Conservation (phyloP, 2,329 filamentous ascomycete genomes). For the Trichoderma sp. region DNA sequence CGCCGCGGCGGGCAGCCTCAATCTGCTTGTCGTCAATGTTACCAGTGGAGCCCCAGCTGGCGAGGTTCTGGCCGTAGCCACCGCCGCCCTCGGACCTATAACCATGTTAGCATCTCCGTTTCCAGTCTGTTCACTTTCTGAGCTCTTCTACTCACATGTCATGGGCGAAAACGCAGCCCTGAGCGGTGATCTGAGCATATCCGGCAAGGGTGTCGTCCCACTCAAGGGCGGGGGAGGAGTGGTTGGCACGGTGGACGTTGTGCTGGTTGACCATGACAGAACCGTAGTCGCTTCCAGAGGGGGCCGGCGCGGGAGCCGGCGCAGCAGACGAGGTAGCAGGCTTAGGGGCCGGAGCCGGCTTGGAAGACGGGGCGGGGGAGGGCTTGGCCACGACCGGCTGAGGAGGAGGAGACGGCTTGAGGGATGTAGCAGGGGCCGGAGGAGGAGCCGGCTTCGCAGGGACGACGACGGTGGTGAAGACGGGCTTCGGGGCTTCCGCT, state of each 20-base stretch:
- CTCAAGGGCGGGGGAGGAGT: conserved; percentile 65
- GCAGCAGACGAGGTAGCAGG: conserved; percentile 18
- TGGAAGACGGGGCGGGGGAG: background rate
- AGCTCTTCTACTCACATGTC: conserved; percentile 64
- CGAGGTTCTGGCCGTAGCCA: conserved; percentile 88
- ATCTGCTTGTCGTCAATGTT: conserved; percentile 46
- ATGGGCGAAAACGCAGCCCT: conserved; percentile 72
- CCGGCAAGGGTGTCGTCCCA: conserved; percentile 68
- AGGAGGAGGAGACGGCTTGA: conserved; percentile 3
- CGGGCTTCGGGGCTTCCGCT: background rate
- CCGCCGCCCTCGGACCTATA: conserved; percentile 59
- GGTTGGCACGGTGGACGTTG: conserved; percentile 84
- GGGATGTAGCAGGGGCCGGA: background rate
- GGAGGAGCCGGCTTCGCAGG: background rate
- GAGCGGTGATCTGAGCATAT: conserved; percentile 66
- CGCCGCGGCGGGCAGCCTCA: conserved; percentile 64
- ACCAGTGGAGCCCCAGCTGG: conserved; percentile 56
- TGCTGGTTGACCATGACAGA: conserved; percentile 67
- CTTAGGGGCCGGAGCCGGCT: background rate
- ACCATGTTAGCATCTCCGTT: conserved; percentile 37
- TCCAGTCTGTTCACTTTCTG: no score
- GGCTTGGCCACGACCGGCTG: background rate
- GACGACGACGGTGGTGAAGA: background rate
- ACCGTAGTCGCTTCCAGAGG: conserved; percentile 37
- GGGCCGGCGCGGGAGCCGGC: conserved; percentile 33